Base-by-base conservation (phyloP, 352 stramenopile species). In the Phytophthora agathidicida region DNA sequence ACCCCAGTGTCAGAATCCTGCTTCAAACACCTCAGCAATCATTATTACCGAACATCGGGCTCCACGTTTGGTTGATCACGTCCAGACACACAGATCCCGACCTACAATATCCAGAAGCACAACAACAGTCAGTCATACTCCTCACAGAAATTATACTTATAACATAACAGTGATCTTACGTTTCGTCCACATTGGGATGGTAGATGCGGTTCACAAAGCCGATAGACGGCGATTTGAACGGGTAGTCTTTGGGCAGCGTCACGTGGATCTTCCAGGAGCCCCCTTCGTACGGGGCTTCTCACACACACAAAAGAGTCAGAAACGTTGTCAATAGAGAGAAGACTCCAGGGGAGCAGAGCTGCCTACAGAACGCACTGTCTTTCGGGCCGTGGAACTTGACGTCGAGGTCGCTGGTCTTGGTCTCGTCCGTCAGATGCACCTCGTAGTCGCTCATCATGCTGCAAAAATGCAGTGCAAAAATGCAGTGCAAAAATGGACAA, bases 61-160 rank as follows among this genome's bases (percentile, higher is more conserved):
- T 98, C 92, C 92, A 98, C 8, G 92, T 98, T 64, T 98, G 91
- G 72, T 98, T 98, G 66, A 98, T 98, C 37, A 98, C 92, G 51
- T 98, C 91, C 54, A 98, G 65, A 50, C 92, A 98, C 16, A 98
- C 90, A 10, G 91, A 97, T 20, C 92, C 92, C 9, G 89, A 96
- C 55, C 86, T 94, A 17, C 14, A 38, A 22, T n/a, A 2, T 26
- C 55, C 11, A 60, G 6, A 35, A 44, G 39, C 11, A 72, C 28
- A 41, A n/a, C 3, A 42, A 28, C n/a, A 11, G 28, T 66, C 17
- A 60, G 44, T 42, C n/a, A n/a, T n/a, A n/a, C n/a, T n/a, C n/a
- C n/a, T n/a, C n/a, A n/a, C n/a, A n/a, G n/a, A n/a, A n/a, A n/a
- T n/a, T n/a, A n/a, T n/a, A 32, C 4, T 24, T 35, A 10, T 10